Base-by-base conservation (phyloP, 2,329 filamentous ascomycete species). In the Fusarium sambucinum region DNA sequence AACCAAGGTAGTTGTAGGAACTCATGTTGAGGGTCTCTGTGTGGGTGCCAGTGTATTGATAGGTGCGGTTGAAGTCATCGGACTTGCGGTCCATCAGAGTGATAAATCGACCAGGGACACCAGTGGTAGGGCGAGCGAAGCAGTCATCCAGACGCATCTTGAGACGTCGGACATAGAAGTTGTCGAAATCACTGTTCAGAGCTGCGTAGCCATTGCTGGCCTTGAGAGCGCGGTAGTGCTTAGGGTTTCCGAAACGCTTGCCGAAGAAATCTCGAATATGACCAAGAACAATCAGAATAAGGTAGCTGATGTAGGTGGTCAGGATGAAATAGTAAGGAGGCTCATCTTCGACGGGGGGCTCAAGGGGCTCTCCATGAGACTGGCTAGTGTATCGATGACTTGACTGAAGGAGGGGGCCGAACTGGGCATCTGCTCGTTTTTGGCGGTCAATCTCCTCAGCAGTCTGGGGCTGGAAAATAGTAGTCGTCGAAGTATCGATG, bases 1-100 rank as follows among this genome's bases (percentile, higher is more conserved):
- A 99, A 42, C 96, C 96, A 25, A 99, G 92, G 78, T 99, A 99
- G 81, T 99, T 99, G 86, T 99, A 99, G 2, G 96, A 99, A 83
- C 95, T 97, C 91, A 99, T 92, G 82, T 99, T 99, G 74, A 99
- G 84, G 1, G 96, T 98, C 80, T 99, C 93, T 2, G 95, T 98
- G 61, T 89, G 91, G 47, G 93, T 97, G 59, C 96, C 96, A 3
- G 92, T 94, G 79, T 94, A 90, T 77, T 92, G 88, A 84, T 97
- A 99, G 60, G 91, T 90, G 75, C 91, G 87, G 82, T 99, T 99
- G 84, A 93, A 94, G 77, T 99, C 93, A 76, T 95, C 87, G 4
- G 94, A 97, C 73, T 89, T 91, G 76, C 96, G 93, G 79, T 98
- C 95, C 72, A 98, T 87, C 38, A 99, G 85, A 25, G 93, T 98